These are phyloP conservation scores for Sechiopsis laciniata DNA, from an alignment of 306 rosid genomes.

Conservation along the genomic window DNA sequence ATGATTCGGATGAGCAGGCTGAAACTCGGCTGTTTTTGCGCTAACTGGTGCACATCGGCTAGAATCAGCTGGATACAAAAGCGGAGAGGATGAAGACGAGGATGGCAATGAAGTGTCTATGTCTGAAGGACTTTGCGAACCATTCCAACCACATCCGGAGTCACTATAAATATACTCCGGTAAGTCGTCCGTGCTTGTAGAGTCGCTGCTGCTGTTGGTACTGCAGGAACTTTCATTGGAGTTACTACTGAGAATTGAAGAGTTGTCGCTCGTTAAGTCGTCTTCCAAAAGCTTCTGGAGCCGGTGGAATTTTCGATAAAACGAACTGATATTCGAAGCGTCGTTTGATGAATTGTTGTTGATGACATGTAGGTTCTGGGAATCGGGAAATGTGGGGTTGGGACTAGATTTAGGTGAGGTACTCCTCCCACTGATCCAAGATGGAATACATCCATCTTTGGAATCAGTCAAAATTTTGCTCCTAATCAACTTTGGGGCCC, in stretches of 20 bases:
- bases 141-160: conserved; percentile 45
- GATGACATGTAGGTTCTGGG: conserved; percentile 22
- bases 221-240: conserved; percentile 85
- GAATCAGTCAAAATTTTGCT: conserved; percentile 45
- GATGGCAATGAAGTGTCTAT: conserved; percentile 31
- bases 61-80: neutral
- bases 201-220: conserved; percentile 57
- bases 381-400: conserved; percentile 26
- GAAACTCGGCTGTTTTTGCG: neutral
- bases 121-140: conserved; percentile 32
- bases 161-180: conserved; percentile 72
- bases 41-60: neutral
- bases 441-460: conserved; percentile 34
- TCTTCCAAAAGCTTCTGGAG: conserved; percentile 54
- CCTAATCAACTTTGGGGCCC: conserved; percentile 74
- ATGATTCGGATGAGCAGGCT: neutral
- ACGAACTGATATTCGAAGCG: conserved; percentile 38
- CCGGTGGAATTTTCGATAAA: conserved; percentile 37
- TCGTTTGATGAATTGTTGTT: conserved; percentile 32
- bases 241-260: conserved; percentile 66
- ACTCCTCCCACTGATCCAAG: conserved; percentile 38
- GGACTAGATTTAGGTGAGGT: conserved; percentile 29
- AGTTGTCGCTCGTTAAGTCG: conserved; percentile 77
- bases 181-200: conserved; percentile 67
- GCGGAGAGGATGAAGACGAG: conserved; percentile 46